Percentiles rank a stretch among this genome's conserved stretches.
phyloP scores from a whole-genome alignment of 129 eudicot genomes.

The Sambucus nigra region DNA sequence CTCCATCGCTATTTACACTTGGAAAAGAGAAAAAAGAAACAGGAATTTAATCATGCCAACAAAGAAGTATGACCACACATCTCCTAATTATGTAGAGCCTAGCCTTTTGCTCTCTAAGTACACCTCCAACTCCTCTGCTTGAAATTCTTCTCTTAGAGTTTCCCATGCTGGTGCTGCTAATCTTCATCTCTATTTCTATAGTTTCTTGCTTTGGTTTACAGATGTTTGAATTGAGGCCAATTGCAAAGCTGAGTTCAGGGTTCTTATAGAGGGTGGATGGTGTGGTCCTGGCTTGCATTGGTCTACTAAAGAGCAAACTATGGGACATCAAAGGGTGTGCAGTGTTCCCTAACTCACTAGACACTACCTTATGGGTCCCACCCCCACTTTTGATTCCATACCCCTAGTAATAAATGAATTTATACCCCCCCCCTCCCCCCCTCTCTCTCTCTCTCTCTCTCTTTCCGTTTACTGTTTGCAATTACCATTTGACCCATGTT shows the following conservation, averaged over 20 bases:
- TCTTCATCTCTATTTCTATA: slow-evolving; percentile 27
- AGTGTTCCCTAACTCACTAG: slow-evolving; percentile 22
- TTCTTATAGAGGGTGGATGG: slow-evolving; percentile 39
- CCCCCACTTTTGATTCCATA: slow-evolving; percentile 23
- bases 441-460: too few relatives aligned
- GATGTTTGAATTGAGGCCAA: slow-evolving; percentile 8
- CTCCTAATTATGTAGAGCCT: slow-evolving; percentile 74
- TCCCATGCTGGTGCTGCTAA: slow-evolving; percentile 34
- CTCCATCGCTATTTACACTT: slow-evolving; percentile 21
- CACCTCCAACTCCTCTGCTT: slow-evolving; percentile 76
- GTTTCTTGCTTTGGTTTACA: background rate
- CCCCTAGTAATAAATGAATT: background rate
- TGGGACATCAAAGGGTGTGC: slow-evolving; percentile 30
- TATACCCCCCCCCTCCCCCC: background rate
- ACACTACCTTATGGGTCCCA: slow-evolving; percentile 29
- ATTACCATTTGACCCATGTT: too few relatives aligned
- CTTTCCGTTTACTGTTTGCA: too few relatives aligned
- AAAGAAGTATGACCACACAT: too few relatives aligned
- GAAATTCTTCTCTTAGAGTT: slow-evolving; percentile 64
- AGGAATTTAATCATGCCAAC: slow-evolving; percentile 87
- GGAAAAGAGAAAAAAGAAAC: background rate
- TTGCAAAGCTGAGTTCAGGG: slow-evolving; percentile 14
- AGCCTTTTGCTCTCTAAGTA: slow-evolving; percentile 81
- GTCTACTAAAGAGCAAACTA: slow-evolving; percentile 22
- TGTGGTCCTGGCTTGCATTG: slow-evolving; percentile 22